phyloP scores from a whole-genome alignment of 2,329 filamentous ascomycete species.

The Trichoderma lentiforme region DNA sequence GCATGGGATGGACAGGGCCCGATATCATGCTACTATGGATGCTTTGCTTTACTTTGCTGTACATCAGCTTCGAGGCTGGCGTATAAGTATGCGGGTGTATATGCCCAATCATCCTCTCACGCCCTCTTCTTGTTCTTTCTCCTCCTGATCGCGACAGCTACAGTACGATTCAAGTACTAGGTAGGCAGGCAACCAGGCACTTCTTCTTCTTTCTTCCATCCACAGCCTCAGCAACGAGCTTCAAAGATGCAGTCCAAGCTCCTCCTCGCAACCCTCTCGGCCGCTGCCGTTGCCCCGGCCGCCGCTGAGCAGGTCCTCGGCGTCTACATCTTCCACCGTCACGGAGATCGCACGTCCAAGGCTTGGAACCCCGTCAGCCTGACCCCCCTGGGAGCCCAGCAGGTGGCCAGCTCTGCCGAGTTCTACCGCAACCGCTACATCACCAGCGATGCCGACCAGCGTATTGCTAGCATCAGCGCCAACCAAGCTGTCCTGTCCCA shows the following conservation, averaged over 20 bases:
- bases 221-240: not conserved
- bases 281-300: slow-evolving; percentile 38
- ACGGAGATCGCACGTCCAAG: slow-evolving; percentile 86
- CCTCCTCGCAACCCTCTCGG: slow-evolving; percentile 30
- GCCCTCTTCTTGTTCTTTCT: not conserved
- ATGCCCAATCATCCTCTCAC: not conserved
- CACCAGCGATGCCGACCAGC: slow-evolving; percentile 47
- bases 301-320: slow-evolving; percentile 69
- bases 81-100: not conserved
- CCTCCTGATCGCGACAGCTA: not conserved
- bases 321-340: slow-evolving; percentile 82
- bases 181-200: not conserved
- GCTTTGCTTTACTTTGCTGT: not conserved
- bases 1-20: not conserved
- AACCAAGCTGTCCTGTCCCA: slow-evolving; percentile 67
- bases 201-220: not conserved
- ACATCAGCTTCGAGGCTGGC: not conserved
- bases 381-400: slow-evolving; percentile 73
- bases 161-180: not conserved
- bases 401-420: slow-evolving; percentile 68
- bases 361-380: slow-evolving; percentile 65
- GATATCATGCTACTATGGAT: not conserved
- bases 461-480: slow-evolving; percentile 64
- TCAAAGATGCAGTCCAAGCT: slow-evolving; percentile 39
- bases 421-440: slow-evolving; percentile 80